Evolutionary conservation across 257 asterid species (phyloP).

Genomic region (Sherardia arvensis): DNA sequence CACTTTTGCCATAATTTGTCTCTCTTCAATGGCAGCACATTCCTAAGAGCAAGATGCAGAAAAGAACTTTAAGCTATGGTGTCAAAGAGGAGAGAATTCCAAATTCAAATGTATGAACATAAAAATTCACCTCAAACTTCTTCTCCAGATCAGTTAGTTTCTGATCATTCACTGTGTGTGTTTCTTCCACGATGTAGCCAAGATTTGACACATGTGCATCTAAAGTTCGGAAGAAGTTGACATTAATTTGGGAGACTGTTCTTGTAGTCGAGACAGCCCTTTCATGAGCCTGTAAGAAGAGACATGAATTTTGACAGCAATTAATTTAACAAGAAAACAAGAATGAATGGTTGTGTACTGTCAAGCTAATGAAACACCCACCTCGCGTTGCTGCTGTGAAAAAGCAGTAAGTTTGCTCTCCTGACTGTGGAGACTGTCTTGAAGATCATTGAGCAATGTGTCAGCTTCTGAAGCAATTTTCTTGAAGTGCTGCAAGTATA

Average conservation of each 20-base stretch:
- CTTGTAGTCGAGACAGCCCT: conserved; percentile 73
- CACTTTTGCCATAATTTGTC: conserved; percentile 74
- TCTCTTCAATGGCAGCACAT: conserved; percentile 89
- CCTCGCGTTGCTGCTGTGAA: conserved; percentile 80
- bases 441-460: conserved; percentile 72
- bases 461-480: conserved; percentile 83
- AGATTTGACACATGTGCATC: conserved; percentile 66
- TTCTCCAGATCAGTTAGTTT: conserved; percentile 71
- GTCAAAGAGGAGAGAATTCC: conserved; percentile 6
- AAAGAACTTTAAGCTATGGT: neutral
- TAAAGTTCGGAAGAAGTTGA: conserved; percentile 58
- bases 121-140: conserved; percentile 82
- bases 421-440: conserved; percentile 71
- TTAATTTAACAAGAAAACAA: neutral
- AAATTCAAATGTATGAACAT: conserved; percentile 8
- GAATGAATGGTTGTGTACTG: no score
- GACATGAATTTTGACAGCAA: neutral
- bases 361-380: conserved; percentile 13
- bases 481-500: conserved; percentile 55
- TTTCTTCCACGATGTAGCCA: conserved; percentile 78
- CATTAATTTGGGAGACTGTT: conserved; percentile 62
- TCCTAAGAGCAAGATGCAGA: conserved; percentile 38
- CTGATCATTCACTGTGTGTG: conserved; percentile 54
- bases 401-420: conserved; percentile 54
- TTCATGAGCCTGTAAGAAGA: conserved; percentile 62